phyloP scores from a whole-genome alignment of 257 asterid genomes.

The Solanum stenotomum region DNA sequence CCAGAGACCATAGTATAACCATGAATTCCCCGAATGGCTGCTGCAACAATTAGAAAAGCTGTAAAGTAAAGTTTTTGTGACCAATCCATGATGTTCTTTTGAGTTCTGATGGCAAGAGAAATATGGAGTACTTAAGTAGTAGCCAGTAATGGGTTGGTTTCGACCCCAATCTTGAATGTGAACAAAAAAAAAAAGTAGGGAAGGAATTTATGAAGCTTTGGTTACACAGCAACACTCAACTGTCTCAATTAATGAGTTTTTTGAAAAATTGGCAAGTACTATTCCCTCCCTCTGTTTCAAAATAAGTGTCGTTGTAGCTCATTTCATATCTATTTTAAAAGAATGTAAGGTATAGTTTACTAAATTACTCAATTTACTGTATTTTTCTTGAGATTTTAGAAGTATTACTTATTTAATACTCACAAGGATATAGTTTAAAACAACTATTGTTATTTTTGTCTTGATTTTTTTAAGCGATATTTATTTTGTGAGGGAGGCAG shows the following conservation, averaged over 20 bases:
- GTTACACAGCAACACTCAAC: constrained; percentile 24
- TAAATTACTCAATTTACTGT: too few relatives aligned
- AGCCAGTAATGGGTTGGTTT: not conserved
- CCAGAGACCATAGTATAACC: constrained; percentile 67
- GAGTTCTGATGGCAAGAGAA: not conserved
- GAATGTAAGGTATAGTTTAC: too few relatives aligned
- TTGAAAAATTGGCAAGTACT: not conserved
- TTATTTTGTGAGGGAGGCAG: not conserved
- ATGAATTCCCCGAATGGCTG: constrained; percentile 30
- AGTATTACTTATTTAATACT: too few relatives aligned
- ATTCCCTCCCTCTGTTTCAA: rapidly evolving
- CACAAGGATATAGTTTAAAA: not conserved
- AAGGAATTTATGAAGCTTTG: not conserved
- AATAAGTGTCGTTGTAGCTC: not conserved
- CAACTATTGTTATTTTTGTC: too few relatives aligned
- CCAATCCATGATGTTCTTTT: constrained; percentile 40
- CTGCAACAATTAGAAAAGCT: constrained; percentile 29
- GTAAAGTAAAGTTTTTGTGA: constrained; percentile 22
- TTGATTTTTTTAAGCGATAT: too few relatives aligned
- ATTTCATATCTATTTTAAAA: not conserved
- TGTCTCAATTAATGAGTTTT: constrained; percentile 14
- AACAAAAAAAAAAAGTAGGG: not conserved
- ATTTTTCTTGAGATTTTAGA: too few relatives aligned
- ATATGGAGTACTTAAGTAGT: not conserved
- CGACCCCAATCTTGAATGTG: not conserved